These are phyloP conservation scores for Nakazawaea laoshanensis DNA, from an alignment of 805 yeast species.

Conservation along the genomic window DNA sequence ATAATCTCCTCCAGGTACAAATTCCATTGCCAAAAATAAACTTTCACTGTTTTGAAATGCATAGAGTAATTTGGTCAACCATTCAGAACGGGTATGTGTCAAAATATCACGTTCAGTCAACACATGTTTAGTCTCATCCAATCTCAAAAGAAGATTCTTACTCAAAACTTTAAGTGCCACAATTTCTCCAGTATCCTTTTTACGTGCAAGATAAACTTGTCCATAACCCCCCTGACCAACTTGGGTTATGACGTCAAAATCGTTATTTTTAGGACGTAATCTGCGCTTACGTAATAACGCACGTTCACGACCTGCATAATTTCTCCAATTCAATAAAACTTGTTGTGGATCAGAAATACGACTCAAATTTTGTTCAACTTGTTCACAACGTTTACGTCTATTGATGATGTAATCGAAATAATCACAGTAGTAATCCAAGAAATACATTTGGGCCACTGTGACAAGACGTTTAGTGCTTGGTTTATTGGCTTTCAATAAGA, in stretches of 20 bases:
- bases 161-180: conserved; percentile 92
- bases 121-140: conserved; percentile 91
- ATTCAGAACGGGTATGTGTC: conserved; percentile 91
- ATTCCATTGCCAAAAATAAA: conserved; percentile 95
- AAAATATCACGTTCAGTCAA: conserved; percentile 93
- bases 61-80: conserved; percentile 89
- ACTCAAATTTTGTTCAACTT: conserved; percentile 52
- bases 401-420: conserved; percentile 86
- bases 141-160: conserved; percentile 77
- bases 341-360: conserved; percentile 31
- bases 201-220: conserved; percentile 92
- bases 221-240: conserved; percentile 99
- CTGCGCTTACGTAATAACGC: conserved; percentile 82
- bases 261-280: conserved; percentile 87
- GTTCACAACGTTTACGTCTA: conserved; percentile 72
- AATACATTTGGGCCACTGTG: conserved; percentile 88
- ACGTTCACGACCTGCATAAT: conserved; percentile 77
- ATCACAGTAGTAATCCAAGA: conserved; percentile 92
- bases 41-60: conserved; percentile 92
- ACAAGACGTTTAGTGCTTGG: conserved; percentile 80
- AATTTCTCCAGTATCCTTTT: conserved; percentile 88
- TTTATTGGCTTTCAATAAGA: conserved; percentile 49
- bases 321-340: conserved; percentile 41
- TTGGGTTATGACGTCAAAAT: conserved; percentile 93
- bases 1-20: conserved; percentile 99